A percentile compares a stretch with the other conserved stretches of the same genome.
phyloP scores from a whole-genome alignment of 306 rosid genomes.

The Cucumis melo region DNA sequence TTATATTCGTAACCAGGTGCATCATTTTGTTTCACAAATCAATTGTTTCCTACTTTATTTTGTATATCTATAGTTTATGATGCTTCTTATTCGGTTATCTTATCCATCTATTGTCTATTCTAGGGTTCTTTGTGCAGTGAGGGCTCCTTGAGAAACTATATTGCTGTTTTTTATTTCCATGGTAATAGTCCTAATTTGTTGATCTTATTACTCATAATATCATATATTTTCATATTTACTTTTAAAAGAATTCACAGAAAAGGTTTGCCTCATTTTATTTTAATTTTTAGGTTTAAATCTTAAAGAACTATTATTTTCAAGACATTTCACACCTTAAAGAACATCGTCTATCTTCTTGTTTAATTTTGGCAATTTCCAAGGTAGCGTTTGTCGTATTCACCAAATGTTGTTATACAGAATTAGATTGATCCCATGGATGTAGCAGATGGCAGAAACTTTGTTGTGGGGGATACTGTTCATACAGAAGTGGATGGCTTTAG shows the following conservation, averaged over 20 bases:
- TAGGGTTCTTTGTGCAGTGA: not conserved
- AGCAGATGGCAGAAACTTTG: slow-evolving; percentile 11
- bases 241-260: not conserved
- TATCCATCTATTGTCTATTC: not conserved
- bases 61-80: not conserved
- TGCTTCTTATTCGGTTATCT: not conserved
- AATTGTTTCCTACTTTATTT: not conserved
- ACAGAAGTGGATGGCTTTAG: slow-evolving; percentile 32
- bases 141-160: not conserved
- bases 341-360: not conserved
- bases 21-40: not conserved
- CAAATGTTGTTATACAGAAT: not conserved
- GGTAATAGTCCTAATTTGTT: not conserved
- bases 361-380: not conserved
- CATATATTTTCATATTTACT: not conserved
- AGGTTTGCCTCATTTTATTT: not conserved
- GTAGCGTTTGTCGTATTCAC: not conserved
- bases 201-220: not conserved
- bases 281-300: not conserved
- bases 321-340: not conserved
- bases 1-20: not conserved
- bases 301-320: not conserved
- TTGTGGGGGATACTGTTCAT: slow-evolving; percentile 8
- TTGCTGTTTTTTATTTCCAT: not conserved
- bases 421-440: slow-evolving; percentile 31